Base-by-base conservation (phyloP, 768 basidiomycete species). In the Mycena crocata region DNA sequence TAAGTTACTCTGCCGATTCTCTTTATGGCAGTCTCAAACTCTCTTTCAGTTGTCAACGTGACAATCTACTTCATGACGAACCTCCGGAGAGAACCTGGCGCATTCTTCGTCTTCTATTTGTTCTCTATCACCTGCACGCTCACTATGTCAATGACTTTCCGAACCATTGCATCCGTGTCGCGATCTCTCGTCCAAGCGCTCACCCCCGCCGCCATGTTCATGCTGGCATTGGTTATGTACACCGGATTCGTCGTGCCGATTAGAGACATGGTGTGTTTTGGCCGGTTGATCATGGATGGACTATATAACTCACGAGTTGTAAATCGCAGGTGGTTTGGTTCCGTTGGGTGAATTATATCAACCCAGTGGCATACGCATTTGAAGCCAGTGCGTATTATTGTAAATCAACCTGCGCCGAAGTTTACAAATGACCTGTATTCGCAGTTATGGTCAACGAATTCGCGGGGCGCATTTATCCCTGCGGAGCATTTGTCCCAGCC, bases 361-460 rank as follows among this genome's bases (percentile, higher is more conserved):
- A 85, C 70, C 85, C 85, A 0, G 78, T 86, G 34, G 75, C 70
- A 19, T 84, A 81, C 72, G 80, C 77, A 2, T 85, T 86, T 73
- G 81, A 84, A 61, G 73, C 80, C 3, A 58, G 69, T 70, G 34
- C 17, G 69, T 66, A n/a, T n/a, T n/a, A n/a, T n/a, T n/a, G n/a
- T 28, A 21, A 26, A 10, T 23, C 17, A 10, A 15, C 52, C 2
- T 5, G 14, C 37, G 10, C 2, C 2, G 34, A 4, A 14, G 13
- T 7, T 1, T 40, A 42, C 32, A 30, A 57, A 13, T 50, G 13
- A 32, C 35, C 13, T 39, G 1, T 12, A 26, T 15, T 13, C 3
- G 28, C 40, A 70, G 69, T 75, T 8, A 73, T 89, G 78, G 75
- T 81, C 49, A 88, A 87, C 75, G 87, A 89, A 71, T 87, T 88